Base-by-base conservation (phyloP, 441 rosid species). In the Bocquillonia castaneifolia region DNA sequence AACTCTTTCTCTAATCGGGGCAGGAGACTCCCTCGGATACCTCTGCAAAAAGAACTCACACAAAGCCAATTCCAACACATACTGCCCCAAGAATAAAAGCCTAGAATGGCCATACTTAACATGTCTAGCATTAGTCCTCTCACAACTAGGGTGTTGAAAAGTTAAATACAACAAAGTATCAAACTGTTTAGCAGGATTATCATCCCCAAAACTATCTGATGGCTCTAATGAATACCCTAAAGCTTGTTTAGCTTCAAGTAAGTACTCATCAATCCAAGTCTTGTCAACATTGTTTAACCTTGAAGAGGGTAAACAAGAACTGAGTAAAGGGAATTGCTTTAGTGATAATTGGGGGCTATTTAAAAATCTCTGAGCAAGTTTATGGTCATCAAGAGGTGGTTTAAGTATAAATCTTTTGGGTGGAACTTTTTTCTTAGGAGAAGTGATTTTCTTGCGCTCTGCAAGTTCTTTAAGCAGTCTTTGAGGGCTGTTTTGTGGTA, bases 151-250 rank as follows among this genome's bases (percentile, higher is more conserved):
- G 58, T 93, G 97, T 85, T 89, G 99, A 72, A 93, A 91, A 47
- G 96, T 93, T 62, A 91, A 66, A 72, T 93, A 91, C 32, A 91
- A 72, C 80, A 93, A 47, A 17, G 91, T 80, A 74, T 93, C 99
- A 28, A 93, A 93, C 67, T 93, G 99, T 73, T 89, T 91, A 5
- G 96, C 99, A 0, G 97, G 99, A 71, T 91, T 93, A 74, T 93
- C 97, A 59, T 91, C 97, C 17, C 80, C 90, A 39, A 79, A 63
- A 3, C 57, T 67, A 4, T 87, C 89, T 0, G 91, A 88, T 13
- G 88, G 86, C 55, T 89, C 95, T 2, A 93, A 67, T 26, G 93
- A 85, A 61, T 93, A 93, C 6, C 96, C 99, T 17, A 93, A 72
- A 4, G 99, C 97, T 64, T 91, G 99, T 78, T 93, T 93, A 5